Evolutionary conservation across 192 early-diverging fungal genomes (phyloP), one percentile per base, ranked within the genome.

Genomic region (Allomyces javanicus): DNA sequence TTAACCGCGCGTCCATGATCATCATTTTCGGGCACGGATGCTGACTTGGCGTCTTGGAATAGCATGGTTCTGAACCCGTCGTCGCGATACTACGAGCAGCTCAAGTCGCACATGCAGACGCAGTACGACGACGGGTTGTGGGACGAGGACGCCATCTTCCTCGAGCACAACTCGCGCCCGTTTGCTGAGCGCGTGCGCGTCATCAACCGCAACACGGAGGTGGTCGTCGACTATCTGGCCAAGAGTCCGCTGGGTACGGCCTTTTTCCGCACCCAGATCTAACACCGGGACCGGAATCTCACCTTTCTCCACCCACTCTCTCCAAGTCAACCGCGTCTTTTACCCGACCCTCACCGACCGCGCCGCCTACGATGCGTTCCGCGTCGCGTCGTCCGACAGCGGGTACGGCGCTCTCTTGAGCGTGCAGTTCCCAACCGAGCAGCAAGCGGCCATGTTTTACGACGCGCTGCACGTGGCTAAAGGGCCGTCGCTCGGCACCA

Each of bases 401-500:
- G 92, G 93, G 10, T 97, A 83, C 69, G 93, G 95, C 25, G 90
- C 90, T 7, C 78, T 97, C 61, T 87, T 97, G 66, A 93, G 91
- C 10, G 70, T 96, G 9, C 72, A 85, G 24, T 78, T 97, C 66
- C 71, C 79, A 14, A 72, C 74, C n/a, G 71, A 82, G 26, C 73
- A 79, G 43, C 69, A 68, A 1, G 82, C 81, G 0, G 75, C 87
- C 0, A 68, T 72, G 63, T 95, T 97, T 74, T 97, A 86, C 77
- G 91, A 97, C 73, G 68, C 73, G 9, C 68, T 97, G 55, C 73
- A 74, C 4, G 83, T 89, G 70, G 87, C 87, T 69, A 97, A 97
- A 70, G 95, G 95, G 1, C 95, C 95, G 21, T 93, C 91, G 4
- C 76, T 97, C 24, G 95, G 95, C 1, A 97, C 95, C 26, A 97